Conservation (phyloP, 2,329 filamentous ascomycete genomes). For the Diplodia corticola region DNA sequence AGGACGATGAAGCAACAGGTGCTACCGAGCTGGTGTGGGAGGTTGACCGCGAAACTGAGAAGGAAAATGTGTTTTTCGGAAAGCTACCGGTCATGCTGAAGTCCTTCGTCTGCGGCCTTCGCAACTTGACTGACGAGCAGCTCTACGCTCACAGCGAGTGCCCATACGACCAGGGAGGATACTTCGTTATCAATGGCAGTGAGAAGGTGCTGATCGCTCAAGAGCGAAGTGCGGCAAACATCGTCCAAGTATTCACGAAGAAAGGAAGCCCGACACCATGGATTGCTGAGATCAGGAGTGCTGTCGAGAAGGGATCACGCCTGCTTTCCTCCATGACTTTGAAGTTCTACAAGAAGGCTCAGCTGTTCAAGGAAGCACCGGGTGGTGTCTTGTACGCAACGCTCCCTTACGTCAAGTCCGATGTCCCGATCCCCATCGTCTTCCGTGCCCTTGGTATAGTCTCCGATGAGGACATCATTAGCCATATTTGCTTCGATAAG, state of each 20-base stretch:
- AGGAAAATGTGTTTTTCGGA: constrained; percentile 81
- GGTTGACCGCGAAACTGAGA: constrained; percentile 48
- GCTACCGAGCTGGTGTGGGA: constrained; percentile 47
- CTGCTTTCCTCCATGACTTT: constrained; percentile 91
- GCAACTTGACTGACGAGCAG: constrained; percentile 78
- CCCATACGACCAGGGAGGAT: constrained; percentile 96
- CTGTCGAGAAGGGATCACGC: constrained; percentile 91
- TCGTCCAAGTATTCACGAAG: constrained; percentile 99
- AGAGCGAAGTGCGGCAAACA: constrained; percentile 95
- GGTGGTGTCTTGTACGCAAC: constrained; percentile 88
- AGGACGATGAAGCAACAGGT: constrained; percentile 45
- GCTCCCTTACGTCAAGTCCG: constrained; percentile 88
- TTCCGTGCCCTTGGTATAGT: constrained; percentile 95
- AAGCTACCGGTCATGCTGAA: constrained; percentile 98
- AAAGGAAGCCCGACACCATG: constrained; percentile 92
- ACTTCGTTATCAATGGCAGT: constrained; percentile 98
- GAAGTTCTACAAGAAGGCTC: constrained; percentile 85
- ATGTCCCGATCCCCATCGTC: constrained; percentile 91
- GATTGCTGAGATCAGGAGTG: constrained; percentile 93
- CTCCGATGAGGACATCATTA: constrained; percentile 95
- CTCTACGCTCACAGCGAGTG: constrained; percentile 94
- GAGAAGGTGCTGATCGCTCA: constrained; percentile 98
- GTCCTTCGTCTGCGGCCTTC: constrained; percentile 90
- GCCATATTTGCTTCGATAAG: constrained; percentile 95
- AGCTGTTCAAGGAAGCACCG: constrained; percentile 74